Percentiles rank a stretch among this genome's conserved stretches.
phyloP scores from a whole-genome alignment of 2,329 filamentous ascomycete species.

The Alternaria conjuncta region DNA sequence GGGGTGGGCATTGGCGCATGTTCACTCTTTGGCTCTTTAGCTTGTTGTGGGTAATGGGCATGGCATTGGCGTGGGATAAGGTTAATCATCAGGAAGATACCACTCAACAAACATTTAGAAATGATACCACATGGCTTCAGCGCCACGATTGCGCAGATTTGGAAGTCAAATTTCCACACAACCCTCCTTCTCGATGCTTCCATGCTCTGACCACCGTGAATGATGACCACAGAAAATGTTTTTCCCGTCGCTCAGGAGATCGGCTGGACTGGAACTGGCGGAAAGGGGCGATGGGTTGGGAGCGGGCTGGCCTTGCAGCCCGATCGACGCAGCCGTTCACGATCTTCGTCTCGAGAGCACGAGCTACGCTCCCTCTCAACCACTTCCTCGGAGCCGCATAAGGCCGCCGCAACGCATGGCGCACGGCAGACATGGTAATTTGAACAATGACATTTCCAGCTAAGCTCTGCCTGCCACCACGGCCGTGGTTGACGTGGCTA shows the following conservation, averaged over 20 bases:
- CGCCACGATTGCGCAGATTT: conserved; percentile 9
- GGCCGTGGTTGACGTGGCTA: conserved; percentile 25
- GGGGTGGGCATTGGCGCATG: conserved; percentile 16
- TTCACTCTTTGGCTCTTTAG: conserved; percentile 1
- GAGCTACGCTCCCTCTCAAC: neutral
- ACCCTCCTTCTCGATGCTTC: neutral
- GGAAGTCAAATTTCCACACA: neutral
- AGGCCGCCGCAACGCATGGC: neutral
- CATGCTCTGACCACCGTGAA: neutral
- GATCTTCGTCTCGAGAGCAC: conserved; percentile 3
- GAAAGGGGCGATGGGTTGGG: neutral
- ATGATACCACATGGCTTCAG: conserved; percentile 27
- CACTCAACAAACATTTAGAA: conserved; percentile 22
- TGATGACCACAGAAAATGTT: neutral
- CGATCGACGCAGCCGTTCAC: conserved; percentile 4
- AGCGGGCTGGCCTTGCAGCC: neutral
- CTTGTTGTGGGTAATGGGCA: conserved; percentile 2
- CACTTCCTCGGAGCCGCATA: neutral
- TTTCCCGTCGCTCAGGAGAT: neutral
- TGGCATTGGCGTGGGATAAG: neutral
- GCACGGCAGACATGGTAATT: neutral
- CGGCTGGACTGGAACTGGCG: neutral
- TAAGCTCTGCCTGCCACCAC: conserved; percentile 2
- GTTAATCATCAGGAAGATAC: conserved; percentile 9
- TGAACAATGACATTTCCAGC: neutral